Base-by-base conservation (phyloP, 2,329 filamentous ascomycete species). In the Paecilomyces formosus region DNA sequence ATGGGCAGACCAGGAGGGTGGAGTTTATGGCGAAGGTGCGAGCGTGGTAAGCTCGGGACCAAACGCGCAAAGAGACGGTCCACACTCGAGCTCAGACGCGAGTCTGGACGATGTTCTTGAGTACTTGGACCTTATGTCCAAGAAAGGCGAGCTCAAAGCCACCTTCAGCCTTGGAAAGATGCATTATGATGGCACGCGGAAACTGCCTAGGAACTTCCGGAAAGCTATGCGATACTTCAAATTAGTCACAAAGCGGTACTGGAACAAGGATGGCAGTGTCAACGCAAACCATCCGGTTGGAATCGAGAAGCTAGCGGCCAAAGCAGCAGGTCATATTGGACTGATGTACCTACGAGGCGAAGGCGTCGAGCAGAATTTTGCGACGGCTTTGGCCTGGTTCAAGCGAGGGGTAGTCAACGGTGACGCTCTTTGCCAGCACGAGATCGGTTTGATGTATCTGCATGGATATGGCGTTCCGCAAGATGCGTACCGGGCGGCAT, bases 31-130 rank as follows among this genome's bases (percentile, higher is more conserved):
- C 53, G 91, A 96, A 74, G 95, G 94, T 3, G 94, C 94, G 12
- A 97, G 93, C 70, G 90, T 88, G 45, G 88, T 88, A 24, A 97
- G 92, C 70, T 88, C 94, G 0, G 94, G 94, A 3, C 82, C 84
- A 58, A 92, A 96, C 70, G 91, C 92, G 3, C 83, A 88, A 67
- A 86, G 87, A 62, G 85, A 86, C 21, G 85, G 86, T 58, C 82
- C 87, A 1, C 87, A 88, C 63, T 90, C 90, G 2, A 89, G 94
- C 69, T 85, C 88, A 0, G 88, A 96, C 67, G 91, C 92, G 1
- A 89, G 90, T 15, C 85, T 97, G 59, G 92, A 96, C 66, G 93
- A 99, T 72, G 89, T 97, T 15, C 85, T 99, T 60, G 94, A 99
- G 71, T 99, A 96, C 66, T 80, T 96, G 64, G 90, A 96, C 66